These are phyloP conservation scores for Fagopyrum tataricum DNA, from an alignment of 148 eudicot genomes.

Conservation along the genomic window DNA sequence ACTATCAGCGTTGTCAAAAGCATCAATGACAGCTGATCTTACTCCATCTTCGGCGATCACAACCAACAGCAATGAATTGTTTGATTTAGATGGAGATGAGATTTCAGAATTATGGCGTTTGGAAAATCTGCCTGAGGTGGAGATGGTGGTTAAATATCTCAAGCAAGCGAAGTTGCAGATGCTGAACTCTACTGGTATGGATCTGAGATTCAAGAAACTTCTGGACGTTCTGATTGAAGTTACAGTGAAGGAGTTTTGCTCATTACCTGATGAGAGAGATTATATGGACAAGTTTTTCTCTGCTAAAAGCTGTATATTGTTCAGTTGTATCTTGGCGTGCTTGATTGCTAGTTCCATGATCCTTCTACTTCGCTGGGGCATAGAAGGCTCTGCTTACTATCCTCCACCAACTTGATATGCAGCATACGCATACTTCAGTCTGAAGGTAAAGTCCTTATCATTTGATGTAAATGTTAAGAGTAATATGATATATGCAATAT, in stretches of 20 bases:
- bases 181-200: slow-evolving; percentile 26
- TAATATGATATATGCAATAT: background rate
- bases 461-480: background rate
- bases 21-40: slow-evolving; percentile 22
- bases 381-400: background rate
- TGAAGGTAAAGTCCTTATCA: background rate
- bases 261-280: slow-evolving; percentile 34
- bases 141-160: slow-evolving; percentile 38
- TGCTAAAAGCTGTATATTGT: slow-evolving; percentile 18
- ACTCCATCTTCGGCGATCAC: slow-evolving; percentile 25
- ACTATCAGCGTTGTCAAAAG: slow-evolving; percentile 14
- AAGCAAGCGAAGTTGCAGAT: slow-evolving; percentile 37
- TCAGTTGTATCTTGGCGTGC: slow-evolving; percentile 28
- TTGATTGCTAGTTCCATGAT: slow-evolving; percentile 5
- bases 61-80: slow-evolving; percentile 10
- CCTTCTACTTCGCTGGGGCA: background rate
- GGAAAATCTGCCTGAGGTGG: slow-evolving; percentile 25
- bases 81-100: background rate
- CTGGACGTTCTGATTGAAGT: slow-evolving; percentile 32
- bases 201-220: slow-evolving; percentile 37
- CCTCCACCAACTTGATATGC: slow-evolving; percentile 8
- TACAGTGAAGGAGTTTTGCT: slow-evolving; percentile 33
- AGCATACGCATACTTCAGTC: background rate
- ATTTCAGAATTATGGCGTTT: background rate
- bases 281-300: slow-evolving; percentile 24